Conservation (phyloP, 2,329 filamentous ascomycete species). For the Tetracladium maxilliforme region DNA sequence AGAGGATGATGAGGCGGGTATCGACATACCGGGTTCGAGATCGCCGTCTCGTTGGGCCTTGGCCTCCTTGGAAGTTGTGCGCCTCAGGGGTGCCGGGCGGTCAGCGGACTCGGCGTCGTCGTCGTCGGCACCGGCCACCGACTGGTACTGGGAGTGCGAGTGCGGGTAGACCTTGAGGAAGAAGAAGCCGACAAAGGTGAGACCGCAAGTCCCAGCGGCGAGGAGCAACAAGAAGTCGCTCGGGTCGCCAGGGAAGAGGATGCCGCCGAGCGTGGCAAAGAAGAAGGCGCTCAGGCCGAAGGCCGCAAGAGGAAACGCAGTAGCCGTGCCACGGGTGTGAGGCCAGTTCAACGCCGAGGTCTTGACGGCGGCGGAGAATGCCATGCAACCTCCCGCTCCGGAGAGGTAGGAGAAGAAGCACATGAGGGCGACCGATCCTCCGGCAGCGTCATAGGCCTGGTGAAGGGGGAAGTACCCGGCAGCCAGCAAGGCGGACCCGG, state of each 20-base stretch:
- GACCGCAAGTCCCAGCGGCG: slow-evolving; percentile 59
- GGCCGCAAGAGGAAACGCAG: slow-evolving; percentile 80
- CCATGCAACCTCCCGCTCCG: slow-evolving; percentile 77
- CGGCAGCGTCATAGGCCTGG: slow-evolving; percentile 57
- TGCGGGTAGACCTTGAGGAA: slow-evolving; percentile 66
- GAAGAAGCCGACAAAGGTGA: slow-evolving; percentile 68
- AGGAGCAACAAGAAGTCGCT: slow-evolving; percentile 69
- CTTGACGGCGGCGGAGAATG: slow-evolving; percentile 84
- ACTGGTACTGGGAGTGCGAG: slow-evolving; percentile 20
- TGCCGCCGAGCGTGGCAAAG: slow-evolving; percentile 66
- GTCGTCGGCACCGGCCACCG: slow-evolving; percentile 21
- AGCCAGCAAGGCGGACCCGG: slow-evolving; percentile 59
- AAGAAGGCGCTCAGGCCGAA: slow-evolving; percentile 95
- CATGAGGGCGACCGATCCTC: slow-evolving; percentile 42
- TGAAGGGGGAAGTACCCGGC: slow-evolving; percentile 80
- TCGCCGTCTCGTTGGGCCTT: slow-evolving; percentile 22
- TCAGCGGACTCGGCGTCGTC: slow-evolving; percentile 13
- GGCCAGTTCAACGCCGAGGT: slow-evolving; percentile 83
- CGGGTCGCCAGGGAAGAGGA: slow-evolving; percentile 73
- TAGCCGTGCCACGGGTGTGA: slow-evolving; percentile 79
- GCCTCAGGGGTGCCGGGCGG: slow-evolving; percentile 23
- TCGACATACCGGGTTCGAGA: too few relatives aligned
- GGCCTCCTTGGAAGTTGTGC: slow-evolving; percentile 24
- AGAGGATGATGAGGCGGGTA: too few relatives aligned
- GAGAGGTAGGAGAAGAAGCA: slow-evolving; percentile 79